These are phyloP conservation scores for Oenanthe javanica DNA, from an alignment of 140 eudicot species.

Conservation along the genomic window DNA sequence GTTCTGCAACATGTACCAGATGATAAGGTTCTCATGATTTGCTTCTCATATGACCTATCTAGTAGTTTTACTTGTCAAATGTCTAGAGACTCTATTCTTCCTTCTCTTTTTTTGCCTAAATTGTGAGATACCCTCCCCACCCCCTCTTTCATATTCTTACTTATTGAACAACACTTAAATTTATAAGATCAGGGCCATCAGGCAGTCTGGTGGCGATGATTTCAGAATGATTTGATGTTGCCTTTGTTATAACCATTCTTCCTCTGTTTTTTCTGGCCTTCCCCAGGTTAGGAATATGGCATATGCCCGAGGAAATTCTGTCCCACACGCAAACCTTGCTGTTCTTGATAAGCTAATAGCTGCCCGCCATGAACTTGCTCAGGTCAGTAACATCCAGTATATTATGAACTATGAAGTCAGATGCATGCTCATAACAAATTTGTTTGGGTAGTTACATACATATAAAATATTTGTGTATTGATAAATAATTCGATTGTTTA, in stretches of 20 bases:
- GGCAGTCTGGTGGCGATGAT: neutral
- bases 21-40: constrained; percentile 47
- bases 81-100: neutral
- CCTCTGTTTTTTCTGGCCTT: constrained; percentile 1
- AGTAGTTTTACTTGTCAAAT: neutral
- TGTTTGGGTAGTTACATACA: neutral
- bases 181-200: neutral
- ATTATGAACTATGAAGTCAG: neutral
- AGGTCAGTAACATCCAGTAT: constrained; percentile 31
- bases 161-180: neutral
- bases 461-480: neutral
- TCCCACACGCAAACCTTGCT: constrained; percentile 74
- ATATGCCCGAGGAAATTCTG: constrained; percentile 64
- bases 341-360: constrained; percentile 84
- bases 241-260: neutral
- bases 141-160: neutral
- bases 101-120: neutral
- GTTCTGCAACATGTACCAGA: constrained; percentile 71
- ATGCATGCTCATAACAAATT: neutral
- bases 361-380: constrained; percentile 87
- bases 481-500: neutral
- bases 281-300: constrained; percentile 87
- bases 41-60: neutral
- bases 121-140: neutral
- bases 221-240: neutral